These are phyloP conservation scores for Monocercomonoides exilis DNA, from an alignment of 78 protist species.

Conservation along the genomic window DNA sequence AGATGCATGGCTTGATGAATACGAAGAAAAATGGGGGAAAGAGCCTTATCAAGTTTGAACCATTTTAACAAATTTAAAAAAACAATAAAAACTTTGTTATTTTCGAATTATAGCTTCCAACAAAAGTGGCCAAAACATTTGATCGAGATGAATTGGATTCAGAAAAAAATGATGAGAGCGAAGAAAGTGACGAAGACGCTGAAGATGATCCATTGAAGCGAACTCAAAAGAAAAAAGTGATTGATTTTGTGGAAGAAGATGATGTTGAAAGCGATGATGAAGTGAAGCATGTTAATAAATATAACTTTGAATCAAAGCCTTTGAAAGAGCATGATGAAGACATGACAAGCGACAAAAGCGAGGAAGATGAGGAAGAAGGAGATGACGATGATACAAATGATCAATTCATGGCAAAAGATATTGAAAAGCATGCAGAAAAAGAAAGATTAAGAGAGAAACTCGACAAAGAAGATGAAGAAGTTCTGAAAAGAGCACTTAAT, in stretches of 20 bases:
- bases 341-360: too few species aligned
- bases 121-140: not conserved
- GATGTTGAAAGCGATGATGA: not conserved
- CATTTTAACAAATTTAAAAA: not conserved
- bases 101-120: not conserved
- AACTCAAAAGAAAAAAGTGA: not conserved
- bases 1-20: not conserved
- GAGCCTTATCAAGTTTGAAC: not conserved
- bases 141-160: not conserved
- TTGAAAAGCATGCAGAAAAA: not conserved
- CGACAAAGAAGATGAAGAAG: not conserved
- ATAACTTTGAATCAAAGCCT: not conserved
- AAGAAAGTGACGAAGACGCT: not conserved
- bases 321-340: not conserved
- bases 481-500: not conserved
- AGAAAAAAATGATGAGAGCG: not conserved
- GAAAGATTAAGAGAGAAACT: not conserved
- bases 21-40: not conserved
- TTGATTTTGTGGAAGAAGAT: not conserved
- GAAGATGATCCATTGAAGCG: not conserved
- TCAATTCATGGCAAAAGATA: not conserved
- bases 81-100: not conserved
- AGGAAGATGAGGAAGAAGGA: not conserved
- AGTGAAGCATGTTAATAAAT: not conserved
- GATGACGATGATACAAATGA: not conserved